These are phyloP conservation scores for Dryadomyces quercus-mongolicae DNA, from an alignment of 2,329 filamentous ascomycete genomes.

Conservation along the genomic window DNA sequence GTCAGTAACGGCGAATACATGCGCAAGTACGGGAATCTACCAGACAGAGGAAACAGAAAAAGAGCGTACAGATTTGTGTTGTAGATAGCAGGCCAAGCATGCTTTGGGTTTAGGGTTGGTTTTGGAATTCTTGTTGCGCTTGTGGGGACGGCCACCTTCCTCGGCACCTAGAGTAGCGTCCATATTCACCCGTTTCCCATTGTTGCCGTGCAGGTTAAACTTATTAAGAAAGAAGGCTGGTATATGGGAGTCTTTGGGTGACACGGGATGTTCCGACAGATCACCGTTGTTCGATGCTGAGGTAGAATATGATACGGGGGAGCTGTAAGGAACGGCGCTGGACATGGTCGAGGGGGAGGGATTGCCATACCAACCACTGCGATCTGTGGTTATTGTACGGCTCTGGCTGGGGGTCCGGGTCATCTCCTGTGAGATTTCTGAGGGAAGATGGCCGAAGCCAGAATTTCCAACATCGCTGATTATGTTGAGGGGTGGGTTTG, in stretches of 20 bases:
- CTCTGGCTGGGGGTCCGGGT: background rate
- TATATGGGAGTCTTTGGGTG: background rate
- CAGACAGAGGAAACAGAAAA: background rate
- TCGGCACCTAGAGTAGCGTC: background rate
- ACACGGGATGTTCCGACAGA: background rate
- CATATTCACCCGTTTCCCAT: background rate
- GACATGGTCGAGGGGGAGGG: background rate
- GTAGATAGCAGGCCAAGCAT: background rate
- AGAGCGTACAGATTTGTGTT: background rate
- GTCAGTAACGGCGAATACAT: background rate
- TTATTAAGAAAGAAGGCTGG: background rate
- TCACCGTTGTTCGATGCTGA: background rate
- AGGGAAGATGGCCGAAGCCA: background rate
- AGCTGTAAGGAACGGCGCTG: background rate
- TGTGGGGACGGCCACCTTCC: background rate
- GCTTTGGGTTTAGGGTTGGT: no score
- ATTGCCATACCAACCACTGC: background rate
- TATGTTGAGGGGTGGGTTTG: background rate
- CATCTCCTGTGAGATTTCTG: background rate
- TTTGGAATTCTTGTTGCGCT: background rate
- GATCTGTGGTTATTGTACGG: background rate
- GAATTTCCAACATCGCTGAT: background rate
- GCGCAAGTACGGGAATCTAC: no score
- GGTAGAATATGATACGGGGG: background rate
- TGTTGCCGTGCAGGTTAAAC: background rate